Conservation (phyloP, 2,329 filamentous ascomycete species). For the Colletotrichum limetticola region DNA sequence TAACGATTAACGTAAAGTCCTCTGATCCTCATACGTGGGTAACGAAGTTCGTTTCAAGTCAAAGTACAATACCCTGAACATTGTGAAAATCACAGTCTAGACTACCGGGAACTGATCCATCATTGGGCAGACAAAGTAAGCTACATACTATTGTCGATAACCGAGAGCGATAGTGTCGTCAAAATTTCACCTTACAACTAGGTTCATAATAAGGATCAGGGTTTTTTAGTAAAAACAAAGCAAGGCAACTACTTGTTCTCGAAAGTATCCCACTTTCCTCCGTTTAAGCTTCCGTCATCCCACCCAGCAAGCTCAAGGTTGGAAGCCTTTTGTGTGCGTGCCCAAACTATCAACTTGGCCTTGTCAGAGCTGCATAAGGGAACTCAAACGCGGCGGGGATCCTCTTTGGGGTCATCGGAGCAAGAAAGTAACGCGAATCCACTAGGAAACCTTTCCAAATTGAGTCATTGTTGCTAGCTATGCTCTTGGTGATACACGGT, state of each 20-base stretch:
- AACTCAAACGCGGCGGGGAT: neutral
- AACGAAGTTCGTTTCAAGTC: neutral
- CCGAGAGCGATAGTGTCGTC: neutral
- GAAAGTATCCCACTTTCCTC: neutral
- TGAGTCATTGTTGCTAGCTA: neutral
- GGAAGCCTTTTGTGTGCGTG: neutral
- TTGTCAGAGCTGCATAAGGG: neutral
- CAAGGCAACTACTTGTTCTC: neutral
- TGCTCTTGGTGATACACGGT: neutral
- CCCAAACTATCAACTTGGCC: neutral
- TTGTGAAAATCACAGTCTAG: neutral
- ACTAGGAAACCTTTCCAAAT: neutral
- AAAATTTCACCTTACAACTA: neutral
- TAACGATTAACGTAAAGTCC: neutral
- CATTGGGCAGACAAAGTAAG: neutral
- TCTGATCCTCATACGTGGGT: neutral
- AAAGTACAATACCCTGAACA: neutral
- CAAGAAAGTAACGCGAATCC: neutral
- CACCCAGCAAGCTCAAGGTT: neutral
- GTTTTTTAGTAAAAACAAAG: neutral
- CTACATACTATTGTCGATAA: neutral
- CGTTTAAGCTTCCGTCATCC: neutral
- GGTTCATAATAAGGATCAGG: neutral
- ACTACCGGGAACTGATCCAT: neutral
- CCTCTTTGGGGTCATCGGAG: neutral